Evolutionary conservation across 2,329 filamentous ascomycete genomes (phyloP).

Genomic region (Colletotrichum neosansevieriae): DNA sequence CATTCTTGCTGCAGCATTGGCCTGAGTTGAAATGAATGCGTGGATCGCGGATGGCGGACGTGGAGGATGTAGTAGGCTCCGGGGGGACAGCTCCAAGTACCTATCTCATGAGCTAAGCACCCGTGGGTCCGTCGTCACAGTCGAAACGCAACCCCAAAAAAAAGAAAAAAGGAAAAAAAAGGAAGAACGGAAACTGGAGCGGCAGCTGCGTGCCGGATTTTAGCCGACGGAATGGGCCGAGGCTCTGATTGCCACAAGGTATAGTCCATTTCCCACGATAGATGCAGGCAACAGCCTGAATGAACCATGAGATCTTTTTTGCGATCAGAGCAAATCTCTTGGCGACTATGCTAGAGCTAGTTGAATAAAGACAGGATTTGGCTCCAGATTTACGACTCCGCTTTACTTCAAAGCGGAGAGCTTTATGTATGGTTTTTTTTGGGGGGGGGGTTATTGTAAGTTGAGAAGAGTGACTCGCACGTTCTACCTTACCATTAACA

Average conservation of each 20-base stretch:
- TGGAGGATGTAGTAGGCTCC: slow-evolving; percentile 24
- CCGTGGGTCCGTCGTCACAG: slow-evolving; percentile 7
- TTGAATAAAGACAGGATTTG: too few species aligned
- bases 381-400: too few species aligned
- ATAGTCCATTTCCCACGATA: background rate
- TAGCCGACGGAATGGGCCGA: slow-evolving; percentile 33
- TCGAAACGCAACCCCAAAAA: background rate
- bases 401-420: too few species aligned
- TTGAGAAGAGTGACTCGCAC: too few species aligned
- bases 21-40: slow-evolving; percentile 15
- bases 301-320: background rate
- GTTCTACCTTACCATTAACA: too few species aligned
- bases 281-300: too few species aligned
- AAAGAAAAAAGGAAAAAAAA: background rate
- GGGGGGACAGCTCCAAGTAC: slow-evolving; percentile 3
- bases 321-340: too few species aligned
- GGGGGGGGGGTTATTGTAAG: too few species aligned
- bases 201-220: slow-evolving; percentile 31
- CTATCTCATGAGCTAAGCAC: slow-evolving; percentile 23
- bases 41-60: slow-evolving; percentile 11
- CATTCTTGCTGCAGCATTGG: slow-evolving; percentile 42
- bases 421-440: too few species aligned
- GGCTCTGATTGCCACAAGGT: slow-evolving; percentile 4
- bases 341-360: too few species aligned
- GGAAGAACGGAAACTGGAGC: background rate